Evolutionary conservation across 345 rosid species (phyloP).

Genomic region (Pistacia integerrima): DNA sequence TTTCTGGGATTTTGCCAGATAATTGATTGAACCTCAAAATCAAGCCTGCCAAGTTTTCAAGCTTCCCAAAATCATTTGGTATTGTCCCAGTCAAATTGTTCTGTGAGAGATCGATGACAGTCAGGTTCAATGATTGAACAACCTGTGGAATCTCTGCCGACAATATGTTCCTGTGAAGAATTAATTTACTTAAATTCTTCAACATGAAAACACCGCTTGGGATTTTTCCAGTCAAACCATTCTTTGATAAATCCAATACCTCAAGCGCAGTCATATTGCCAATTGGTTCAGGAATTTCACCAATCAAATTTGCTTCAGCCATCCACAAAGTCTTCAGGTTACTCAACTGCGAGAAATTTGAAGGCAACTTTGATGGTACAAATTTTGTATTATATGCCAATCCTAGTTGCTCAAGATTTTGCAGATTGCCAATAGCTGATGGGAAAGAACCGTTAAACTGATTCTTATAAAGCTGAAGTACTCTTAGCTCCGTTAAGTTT

Average conservation of each 20-base stretch:
- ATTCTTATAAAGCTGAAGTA: slow-evolving; percentile 30
- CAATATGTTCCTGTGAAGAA: slow-evolving; percentile 31
- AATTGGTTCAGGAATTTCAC: slow-evolving; percentile 45
- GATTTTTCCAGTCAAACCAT: slow-evolving; percentile 42
- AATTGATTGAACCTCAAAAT: slow-evolving; percentile 41
- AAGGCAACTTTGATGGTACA: not conserved
- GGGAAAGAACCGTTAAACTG: slow-evolving; percentile 47
- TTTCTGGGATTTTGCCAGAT: slow-evolving; percentile 53
- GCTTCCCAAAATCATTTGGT: slow-evolving; percentile 36
- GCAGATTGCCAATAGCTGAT: slow-evolving; percentile 35
- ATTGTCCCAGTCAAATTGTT: slow-evolving; percentile 44
- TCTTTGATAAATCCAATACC: slow-evolving; percentile 31
- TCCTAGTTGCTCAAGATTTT: slow-evolving; percentile 31
- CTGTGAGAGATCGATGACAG: slow-evolving; percentile 40
- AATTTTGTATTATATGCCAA: slow-evolving; percentile 30
- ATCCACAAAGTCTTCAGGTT: slow-evolving; percentile 36
- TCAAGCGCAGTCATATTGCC: slow-evolving; percentile 46
- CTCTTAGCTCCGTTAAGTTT: slow-evolving; percentile 28
- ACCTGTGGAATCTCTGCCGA: slow-evolving; percentile 49
- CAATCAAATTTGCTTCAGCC: slow-evolving; percentile 40
- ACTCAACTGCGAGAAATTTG: slow-evolving; percentile 36
- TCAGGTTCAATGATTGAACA: slow-evolving; percentile 32
- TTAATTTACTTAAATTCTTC: slow-evolving; percentile 40
- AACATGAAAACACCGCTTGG: slow-evolving; percentile 42
- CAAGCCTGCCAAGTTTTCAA: slow-evolving; percentile 28